Base-by-base conservation (phyloP, 2,329 filamentous ascomycete genomes). In the Clarireedia sp. region DNA sequence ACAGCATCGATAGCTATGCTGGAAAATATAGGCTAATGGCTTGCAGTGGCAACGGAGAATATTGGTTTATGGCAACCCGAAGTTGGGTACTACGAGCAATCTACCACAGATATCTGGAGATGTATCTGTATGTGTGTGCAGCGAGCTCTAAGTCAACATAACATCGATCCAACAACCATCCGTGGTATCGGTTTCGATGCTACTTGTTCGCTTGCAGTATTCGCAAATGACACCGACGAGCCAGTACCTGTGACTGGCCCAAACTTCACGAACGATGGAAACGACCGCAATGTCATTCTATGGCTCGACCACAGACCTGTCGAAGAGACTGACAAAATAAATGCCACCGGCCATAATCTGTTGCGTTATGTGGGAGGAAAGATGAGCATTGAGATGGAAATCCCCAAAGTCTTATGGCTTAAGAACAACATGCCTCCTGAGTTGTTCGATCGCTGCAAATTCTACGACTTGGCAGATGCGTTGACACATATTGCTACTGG, bases 371-470 rank as follows among this genome's bases (percentile, higher is more conserved):
- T 99, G 17, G 94, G 94, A 64, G 94, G 94, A 60, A 92, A 87
- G 70, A 99, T 99, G 94, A 96, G 90, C 70, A 92, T 96, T 62
- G 94, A 99, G 77, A 99, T 99, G 94, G 94, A 99, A 72, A 95
- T 99, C 55, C 94, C 94, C 61, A 99, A 99, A 75, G 89, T 96
- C 1, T 78, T 97, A 56, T 99, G 94, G 94, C 79, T 99, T 68
- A 97, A 97, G 80, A 96, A 96, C 73, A 82, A 97, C 74, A 97
- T 99, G 94, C 87, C 94, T 2, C 79, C 87, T 54, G 89, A 96
- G 66, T 77, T 94, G 16, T 99, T 97, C 66, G 85, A 86, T 55
- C 84, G 86, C 59, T 96, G 91, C 83, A 96, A 96, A 72, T 99
- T 99, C 69, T 99, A 96, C 71, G 94, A 99, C 68, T 74, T 99